Percentiles rank a stretch among this genome's conserved stretches.
Conservation (phyloP, 768 basidiomycete genomes). For the Termitomyces sp. region DNA sequence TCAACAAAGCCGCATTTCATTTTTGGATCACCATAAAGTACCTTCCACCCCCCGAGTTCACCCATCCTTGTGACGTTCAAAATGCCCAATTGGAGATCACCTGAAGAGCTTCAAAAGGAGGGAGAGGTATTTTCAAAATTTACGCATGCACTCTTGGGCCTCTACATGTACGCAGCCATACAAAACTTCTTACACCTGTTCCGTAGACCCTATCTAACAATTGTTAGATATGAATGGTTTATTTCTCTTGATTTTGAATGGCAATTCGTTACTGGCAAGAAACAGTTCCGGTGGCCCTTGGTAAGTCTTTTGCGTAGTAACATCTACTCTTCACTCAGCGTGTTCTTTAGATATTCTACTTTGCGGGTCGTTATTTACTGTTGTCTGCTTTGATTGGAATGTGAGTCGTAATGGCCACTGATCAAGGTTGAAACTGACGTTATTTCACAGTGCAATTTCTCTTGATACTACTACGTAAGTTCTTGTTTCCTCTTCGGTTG, state of each 20-base stretch:
- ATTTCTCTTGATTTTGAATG: slow-evolving; percentile 60
- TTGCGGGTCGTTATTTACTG: slow-evolving; percentile 58
- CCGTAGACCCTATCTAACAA: not conserved
- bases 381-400: slow-evolving; percentile 65
- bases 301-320: slow-evolving; percentile 25
- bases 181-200: not conserved
- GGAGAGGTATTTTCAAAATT: slow-evolving; percentile 41
- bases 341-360: slow-evolving; percentile 51
- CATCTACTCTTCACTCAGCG: not conserved
- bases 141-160: slow-evolving; percentile 51
- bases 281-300: slow-evolving; percentile 63
- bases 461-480: slow-evolving; percentile 42
- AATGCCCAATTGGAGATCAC: slow-evolving; percentile 54
- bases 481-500: not conserved
- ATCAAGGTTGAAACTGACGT: not conserved
- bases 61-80: not conserved
- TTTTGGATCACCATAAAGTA: not conserved
- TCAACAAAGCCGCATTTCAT: not conserved
- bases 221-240: slow-evolving; percentile 55
- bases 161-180: slow-evolving; percentile 40
- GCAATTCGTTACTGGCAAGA: slow-evolving; percentile 50
- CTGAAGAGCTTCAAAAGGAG: slow-evolving; percentile 40
- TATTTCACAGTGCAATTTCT: slow-evolving; percentile 39
- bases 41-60: not conserved
- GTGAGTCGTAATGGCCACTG: slow-evolving; percentile 30